Conservation (phyloP, 768 basidiomycete genomes). For the Dentipellis fragilis region DNA sequence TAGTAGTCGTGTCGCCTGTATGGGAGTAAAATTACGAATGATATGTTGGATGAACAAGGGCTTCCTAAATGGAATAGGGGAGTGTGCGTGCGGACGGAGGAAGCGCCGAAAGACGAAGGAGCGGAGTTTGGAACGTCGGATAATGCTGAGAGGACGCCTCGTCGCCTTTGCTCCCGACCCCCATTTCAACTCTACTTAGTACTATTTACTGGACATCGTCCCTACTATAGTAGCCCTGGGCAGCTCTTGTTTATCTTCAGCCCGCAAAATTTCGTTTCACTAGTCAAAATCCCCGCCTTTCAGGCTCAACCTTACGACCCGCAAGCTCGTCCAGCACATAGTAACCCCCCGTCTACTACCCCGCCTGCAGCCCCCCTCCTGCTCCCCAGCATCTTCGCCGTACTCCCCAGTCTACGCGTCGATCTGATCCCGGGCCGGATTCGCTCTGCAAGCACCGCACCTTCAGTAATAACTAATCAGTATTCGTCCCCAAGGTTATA, state of each 20-base stretch:
- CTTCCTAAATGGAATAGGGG: not conserved
- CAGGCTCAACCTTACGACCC: conserved; percentile 26
- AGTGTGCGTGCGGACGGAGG: conserved; percentile 2
- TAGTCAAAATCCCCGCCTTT: conserved; percentile 14
- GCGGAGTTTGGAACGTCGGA: conserved; percentile 20
- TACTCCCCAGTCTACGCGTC: conserved; percentile 19
- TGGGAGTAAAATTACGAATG: not conserved
- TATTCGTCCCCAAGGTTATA: conserved; percentile 56
- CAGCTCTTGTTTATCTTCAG: conserved; percentile 29
- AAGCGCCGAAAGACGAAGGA: conserved; percentile 17
- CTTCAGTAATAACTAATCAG: conserved; percentile 75
- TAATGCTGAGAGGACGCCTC: conserved; percentile 1
- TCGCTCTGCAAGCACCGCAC: conserved; percentile 16
- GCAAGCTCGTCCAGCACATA: conserved; percentile 28
- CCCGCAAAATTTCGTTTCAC: conserved; percentile 24
- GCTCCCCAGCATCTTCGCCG: conserved; percentile 11
- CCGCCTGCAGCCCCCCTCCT: not conserved
- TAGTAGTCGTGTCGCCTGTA: not conserved
- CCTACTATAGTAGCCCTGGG: conserved; percentile 47
- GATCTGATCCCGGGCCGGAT: conserved; percentile 18
- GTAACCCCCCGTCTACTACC: conserved; percentile 20
- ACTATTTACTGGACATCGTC: conserved; percentile 40
- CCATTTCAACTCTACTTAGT: conserved; percentile 39
- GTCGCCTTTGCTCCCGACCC: conserved; percentile 26
- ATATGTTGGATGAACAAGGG: not conserved